phyloP scores from a whole-genome alignment of 371 early-diverging fungal genomes.

The Catenaria anguillulae region DNA sequence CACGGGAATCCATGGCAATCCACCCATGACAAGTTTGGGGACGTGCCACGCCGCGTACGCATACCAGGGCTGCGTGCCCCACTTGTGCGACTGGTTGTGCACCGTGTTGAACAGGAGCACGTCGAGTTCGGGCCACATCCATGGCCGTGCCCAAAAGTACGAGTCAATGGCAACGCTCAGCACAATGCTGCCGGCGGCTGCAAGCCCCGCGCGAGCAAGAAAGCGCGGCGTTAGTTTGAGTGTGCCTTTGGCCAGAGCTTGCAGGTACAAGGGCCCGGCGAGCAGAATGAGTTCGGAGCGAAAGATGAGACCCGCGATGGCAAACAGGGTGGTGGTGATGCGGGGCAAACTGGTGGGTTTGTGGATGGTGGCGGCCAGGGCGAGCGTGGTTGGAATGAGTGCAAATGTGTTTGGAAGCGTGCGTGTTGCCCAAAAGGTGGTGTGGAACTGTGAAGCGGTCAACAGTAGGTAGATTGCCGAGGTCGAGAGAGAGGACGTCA shows the following conservation, averaged over 20 bases:
- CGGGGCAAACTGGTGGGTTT: no score
- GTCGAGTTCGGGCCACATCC: slow-evolving; percentile 71
- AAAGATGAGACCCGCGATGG: slow-evolving; percentile 52
- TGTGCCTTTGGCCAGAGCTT: slow-evolving; percentile 2
- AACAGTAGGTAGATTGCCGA: slow-evolving; percentile 43
- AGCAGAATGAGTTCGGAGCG: slow-evolving; percentile 63
- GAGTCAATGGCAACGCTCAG: slow-evolving; percentile 58
- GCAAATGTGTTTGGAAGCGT: slow-evolving; percentile 79
- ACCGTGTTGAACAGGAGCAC: slow-evolving; percentile 79
- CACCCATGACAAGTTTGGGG: slow-evolving; percentile 55
- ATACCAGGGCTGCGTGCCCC: slow-evolving; percentile 67
- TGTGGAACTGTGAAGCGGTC: slow-evolving; percentile 62
- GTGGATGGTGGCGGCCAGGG: no score
- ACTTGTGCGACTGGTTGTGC: slow-evolving; percentile 54
- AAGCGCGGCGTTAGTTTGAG: no score
- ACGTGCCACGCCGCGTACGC: slow-evolving; percentile 53
- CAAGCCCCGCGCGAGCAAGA: neutral
- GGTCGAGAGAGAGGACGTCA: neutral
- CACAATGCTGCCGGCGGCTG: slow-evolving; percentile 18
- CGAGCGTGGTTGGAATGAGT: slow-evolving; percentile 37
- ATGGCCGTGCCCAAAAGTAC: slow-evolving; percentile 54
- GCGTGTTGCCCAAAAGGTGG: slow-evolving; percentile 71
- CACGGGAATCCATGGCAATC: slow-evolving; percentile 44
- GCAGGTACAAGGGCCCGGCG: slow-evolving; percentile 21
- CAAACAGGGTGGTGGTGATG: slow-evolving; percentile 16